These are phyloP conservation scores for Didymella lethalis DNA, from an alignment of 2,329 filamentous ascomycete species.

Conservation along the genomic window DNA sequence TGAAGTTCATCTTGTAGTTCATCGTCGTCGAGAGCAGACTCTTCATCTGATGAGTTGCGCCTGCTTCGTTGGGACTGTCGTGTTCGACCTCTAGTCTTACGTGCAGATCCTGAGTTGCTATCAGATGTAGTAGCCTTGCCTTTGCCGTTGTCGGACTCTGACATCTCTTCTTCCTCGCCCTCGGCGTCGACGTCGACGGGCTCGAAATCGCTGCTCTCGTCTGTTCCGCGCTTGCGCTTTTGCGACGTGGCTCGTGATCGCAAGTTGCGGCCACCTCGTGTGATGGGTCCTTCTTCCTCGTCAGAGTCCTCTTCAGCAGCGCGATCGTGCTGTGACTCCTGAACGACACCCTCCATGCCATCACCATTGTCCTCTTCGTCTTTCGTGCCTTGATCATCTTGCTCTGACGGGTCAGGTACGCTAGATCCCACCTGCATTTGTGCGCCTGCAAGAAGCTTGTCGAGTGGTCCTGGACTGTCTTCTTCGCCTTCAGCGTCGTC, in stretches of 20 bases:
- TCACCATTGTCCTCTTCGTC: constrained; percentile 42
- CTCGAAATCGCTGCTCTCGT: constrained; percentile 71
- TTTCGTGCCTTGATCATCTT: constrained; percentile 44
- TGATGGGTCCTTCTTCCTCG: constrained; percentile 66
- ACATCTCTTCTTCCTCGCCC: constrained; percentile 63
- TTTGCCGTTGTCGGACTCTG: constrained; percentile 59
- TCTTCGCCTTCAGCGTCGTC: constrained; percentile 34
- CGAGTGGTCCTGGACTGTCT: constrained; percentile 43
- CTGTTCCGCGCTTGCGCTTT: constrained; percentile 52
- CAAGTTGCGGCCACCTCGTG: constrained; percentile 54
- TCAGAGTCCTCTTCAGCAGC: constrained; percentile 55
- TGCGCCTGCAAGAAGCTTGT: constrained; percentile 43
- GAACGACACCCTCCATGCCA: constrained; percentile 50
- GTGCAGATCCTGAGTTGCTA: constrained; percentile 52
- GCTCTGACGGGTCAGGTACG: constrained; percentile 41
- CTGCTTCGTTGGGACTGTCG: constrained; percentile 56
- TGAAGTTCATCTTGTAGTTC: constrained; percentile 65
- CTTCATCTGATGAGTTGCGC: constrained; percentile 57
- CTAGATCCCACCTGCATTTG: constrained; percentile 50
- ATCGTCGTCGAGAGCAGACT: constrained; percentile 56
- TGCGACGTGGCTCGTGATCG: constrained; percentile 42
- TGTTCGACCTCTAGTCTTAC: constrained; percentile 59
- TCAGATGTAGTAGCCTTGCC: constrained; percentile 49
- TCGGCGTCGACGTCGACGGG: constrained; percentile 65
- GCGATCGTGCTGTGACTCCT: constrained; percentile 53